Evolutionary conservation across 306 rosid species (phyloP).

Genomic region (Cercis canadensis): DNA sequence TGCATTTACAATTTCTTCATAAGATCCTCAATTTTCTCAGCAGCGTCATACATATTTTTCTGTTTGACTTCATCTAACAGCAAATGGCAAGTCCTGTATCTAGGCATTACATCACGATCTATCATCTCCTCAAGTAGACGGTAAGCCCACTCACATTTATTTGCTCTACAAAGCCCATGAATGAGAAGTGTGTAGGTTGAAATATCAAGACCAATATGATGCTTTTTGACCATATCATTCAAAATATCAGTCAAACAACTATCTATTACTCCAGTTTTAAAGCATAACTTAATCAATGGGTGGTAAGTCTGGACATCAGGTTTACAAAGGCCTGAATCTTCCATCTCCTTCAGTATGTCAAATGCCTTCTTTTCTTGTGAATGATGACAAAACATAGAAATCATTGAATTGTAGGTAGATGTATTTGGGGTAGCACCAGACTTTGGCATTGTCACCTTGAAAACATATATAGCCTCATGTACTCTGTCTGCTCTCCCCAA

Average conservation of each 20-base stretch:
- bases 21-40: conserved; percentile 68
- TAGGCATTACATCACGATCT: conserved; percentile 67
- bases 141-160: conserved; percentile 71
- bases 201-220: conserved; percentile 77
- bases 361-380: conserved; percentile 64
- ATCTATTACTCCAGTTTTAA: conserved; percentile 58
- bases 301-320: conserved; percentile 85
- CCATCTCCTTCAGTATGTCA: conserved; percentile 58
- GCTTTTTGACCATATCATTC: conserved; percentile 71
- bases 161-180: conserved; percentile 81
- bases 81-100: conserved; percentile 71
- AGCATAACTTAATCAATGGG: conserved; percentile 81
- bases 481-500: conserved; percentile 73
- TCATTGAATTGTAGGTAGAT: conserved; percentile 82
- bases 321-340: conserved; percentile 64
- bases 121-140: conserved; percentile 77
- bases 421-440: conserved; percentile 59
- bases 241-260: conserved; percentile 52
- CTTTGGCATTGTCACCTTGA: conserved; percentile 66
- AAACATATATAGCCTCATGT: conserved; percentile 55
- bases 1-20: conserved; percentile 61
- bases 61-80: conserved; percentile 68
- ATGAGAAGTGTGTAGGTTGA: conserved; percentile 74
- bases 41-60: conserved; percentile 67
- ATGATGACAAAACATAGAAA: conserved; percentile 72